Evolutionary conservation across 495 filamentous ascomycete species (phyloP), one percentile per base, ranked within the genome.

Genomic region (Alectoria sarmentosa): DNA sequence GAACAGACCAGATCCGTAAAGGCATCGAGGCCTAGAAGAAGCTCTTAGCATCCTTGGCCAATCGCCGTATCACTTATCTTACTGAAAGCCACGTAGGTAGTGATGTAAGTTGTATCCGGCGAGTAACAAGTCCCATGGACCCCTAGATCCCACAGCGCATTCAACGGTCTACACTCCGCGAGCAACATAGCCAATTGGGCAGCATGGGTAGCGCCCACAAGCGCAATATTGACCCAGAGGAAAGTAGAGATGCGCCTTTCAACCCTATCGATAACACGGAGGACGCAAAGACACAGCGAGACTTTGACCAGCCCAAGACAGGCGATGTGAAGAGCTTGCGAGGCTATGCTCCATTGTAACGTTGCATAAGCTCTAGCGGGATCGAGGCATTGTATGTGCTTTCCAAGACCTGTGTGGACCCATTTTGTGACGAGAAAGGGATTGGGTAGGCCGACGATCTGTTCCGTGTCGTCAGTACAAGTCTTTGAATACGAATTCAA

Each of bases 251-350:
- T 58, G 26, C 56, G 39, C 37, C 63, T 58, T 28, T 41, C 26
- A 21, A 57, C 52, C 39, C 52, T 23, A 15, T 60, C 56, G 30
- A 65, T 57, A 30, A 60, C 63, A 34, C 63, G 17, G 13, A 65
- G 38, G n/a, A 65, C 15, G 36, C 34, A 41, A 30, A 65, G 39
- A 49, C 63, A 65, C n/a, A 65, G 19, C 4, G 63, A 58, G 9
- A 49, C 39, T 36, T 65, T 60, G 39, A 65, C 63, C 17, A 65
- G n/a, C 10, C 63, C 63, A 3, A 65, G 57, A 19, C 63, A 55
- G 23, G 56, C 34, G n/a, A 65, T 42, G 37, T 65, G 57, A 21
- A 34, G 26, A 28, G 54, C 52, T 48, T 60, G 54, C 32, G 44
- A 9, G 3, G 55, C 28, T 13, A 57, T 57, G 17, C 54, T 36